A percentile compares a stretch with the other conserved stretches of the same genome.
phyloP scores from a whole-genome alignment of 768 basidiomycete species.

The Tephrocybe sp. region DNA sequence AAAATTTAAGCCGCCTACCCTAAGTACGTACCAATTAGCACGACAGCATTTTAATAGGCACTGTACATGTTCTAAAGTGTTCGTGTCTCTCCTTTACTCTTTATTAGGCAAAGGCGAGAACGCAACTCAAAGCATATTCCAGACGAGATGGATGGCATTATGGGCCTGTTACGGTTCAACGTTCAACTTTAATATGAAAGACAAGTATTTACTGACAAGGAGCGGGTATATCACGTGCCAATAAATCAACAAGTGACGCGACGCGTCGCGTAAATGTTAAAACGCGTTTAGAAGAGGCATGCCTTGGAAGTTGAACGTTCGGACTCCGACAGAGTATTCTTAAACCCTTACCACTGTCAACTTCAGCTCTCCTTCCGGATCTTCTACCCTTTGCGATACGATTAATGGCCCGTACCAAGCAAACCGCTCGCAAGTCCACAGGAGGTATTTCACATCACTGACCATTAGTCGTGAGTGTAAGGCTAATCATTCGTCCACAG shows the following conservation, averaged over 20 bases:
- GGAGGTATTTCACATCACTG: conserved; percentile 46
- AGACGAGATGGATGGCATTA: too few relatives aligned
- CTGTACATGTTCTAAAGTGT: too few relatives aligned
- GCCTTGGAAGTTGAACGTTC: conserved; percentile 17
- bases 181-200: too few relatives aligned
- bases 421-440: conserved; percentile 77
- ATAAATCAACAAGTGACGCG: conserved; percentile 16
- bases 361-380: too few relatives aligned
- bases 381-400: conserved; percentile 5
- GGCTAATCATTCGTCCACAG: conserved; percentile 22
- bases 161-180: too few relatives aligned
- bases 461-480: neutral
- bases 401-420: conserved; percentile 79
- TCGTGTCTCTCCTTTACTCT: too few relatives aligned
- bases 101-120: too few relatives aligned
- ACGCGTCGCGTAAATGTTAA: conserved; percentile 21
- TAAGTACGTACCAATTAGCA: too few relatives aligned
- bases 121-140: too few relatives aligned
- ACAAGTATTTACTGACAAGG: conserved; percentile 39
- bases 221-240: conserved; percentile 13
- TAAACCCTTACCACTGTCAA: conserved; percentile 26
- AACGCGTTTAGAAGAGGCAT: too few relatives aligned
- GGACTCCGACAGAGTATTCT: conserved; percentile 21
- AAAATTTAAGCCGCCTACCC: too few relatives aligned
- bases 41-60: too few relatives aligned